Base-by-base conservation (phyloP, 305 asterid genomes). In the Fraxinus velutina region DNA sequence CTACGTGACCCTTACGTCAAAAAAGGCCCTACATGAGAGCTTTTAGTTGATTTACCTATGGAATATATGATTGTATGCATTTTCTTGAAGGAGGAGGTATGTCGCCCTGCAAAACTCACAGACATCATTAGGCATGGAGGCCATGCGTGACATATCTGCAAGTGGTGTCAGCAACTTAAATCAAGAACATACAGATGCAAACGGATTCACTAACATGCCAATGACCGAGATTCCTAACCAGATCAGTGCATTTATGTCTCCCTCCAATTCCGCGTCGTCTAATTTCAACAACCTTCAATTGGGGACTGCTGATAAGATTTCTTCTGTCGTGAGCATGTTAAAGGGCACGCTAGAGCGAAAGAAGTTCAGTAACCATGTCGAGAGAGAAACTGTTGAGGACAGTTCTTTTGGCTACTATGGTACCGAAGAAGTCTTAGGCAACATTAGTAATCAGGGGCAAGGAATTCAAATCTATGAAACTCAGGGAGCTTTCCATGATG, bases 321-420 rank as follows among this genome's bases (percentile, higher is more conserved):
- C 98, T 15, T 94, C 97, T 3, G 92, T 94, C 3, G 97, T 93
- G 86, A 92, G 90, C 97, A 94, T 92, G 98, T 92, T 94, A 22
- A 94, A 94, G 92, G 94, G 95, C 57, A 90, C 98, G 1, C 80
- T 94, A 55, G 97, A 94, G 76, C 87, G 97, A 72, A 94, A 91
- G 88, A 94, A 88, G 85, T 88, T 89, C 1, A 24, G 73, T 27
- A 86, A 84, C 86, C 82, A 83, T 6, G 75, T 81, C 0, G 89
- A 84, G 39, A 85, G 84, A 24, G 93, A 87, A 86, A 83, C 89
- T 50, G 34, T 84, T 33, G 86, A 83, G 62, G 92, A 86, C 39
- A 83, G 82, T 80, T 80, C 88, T 66, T 87, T 90, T 27, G 92
- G 88, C 6, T 87, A 86, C 85, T 90, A 88, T 70, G 89, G 84